Evolutionary conservation across 2,329 filamentous ascomycete species (phyloP), one percentile per base, ranked within the genome.

Genomic region (Hypoxylon sp.): DNA sequence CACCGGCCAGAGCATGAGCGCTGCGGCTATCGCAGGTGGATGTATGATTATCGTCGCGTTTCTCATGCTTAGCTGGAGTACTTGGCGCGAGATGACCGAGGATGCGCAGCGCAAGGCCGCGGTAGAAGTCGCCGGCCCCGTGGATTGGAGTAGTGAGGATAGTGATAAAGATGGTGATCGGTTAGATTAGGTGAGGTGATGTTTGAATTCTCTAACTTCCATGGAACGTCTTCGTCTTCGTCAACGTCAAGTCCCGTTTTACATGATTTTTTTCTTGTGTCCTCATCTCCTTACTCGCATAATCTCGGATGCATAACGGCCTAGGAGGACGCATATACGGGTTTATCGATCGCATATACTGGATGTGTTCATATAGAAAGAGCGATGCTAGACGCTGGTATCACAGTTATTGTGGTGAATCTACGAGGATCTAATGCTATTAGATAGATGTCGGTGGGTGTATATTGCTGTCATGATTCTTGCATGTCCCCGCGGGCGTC

Each of bases 41-140:
- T 67, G 88, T 19, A 78, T 97, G 63, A 99, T 99, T 65, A 89
- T 96, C 50, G 79, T 83, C 1, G 94, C 94, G 0, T 99, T 99
- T 69, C 70, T 86, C n/a, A 79, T 96, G 65, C 72, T 99, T 32
- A 91, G 86, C 64, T 97, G 87, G 84, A 94, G 91, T 60, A 97
- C 93, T 0, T 99, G 93, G 73, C 82, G 87, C 40, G 94, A 99
- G 75, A 93, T 97, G 87, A 83, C 86, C 34, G 91, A 96, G 71
- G 90, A 96, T 61, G 82, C 86, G 63, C 79, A 79, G 58, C 86
- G 85, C 66, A 84, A 78, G 63, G 70, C 67, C 12, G 57, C 67
- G n/a, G 67, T 69, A 43, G 56, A 71, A 25, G 54, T 51, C 23
- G 48, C 45, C 2, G 57, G 45, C 1, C 46, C 38, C 2, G 70